phyloP scores from a whole-genome alignment of 1,284 basidiomycete species.

The Naganishia liquefaciens region DNA sequence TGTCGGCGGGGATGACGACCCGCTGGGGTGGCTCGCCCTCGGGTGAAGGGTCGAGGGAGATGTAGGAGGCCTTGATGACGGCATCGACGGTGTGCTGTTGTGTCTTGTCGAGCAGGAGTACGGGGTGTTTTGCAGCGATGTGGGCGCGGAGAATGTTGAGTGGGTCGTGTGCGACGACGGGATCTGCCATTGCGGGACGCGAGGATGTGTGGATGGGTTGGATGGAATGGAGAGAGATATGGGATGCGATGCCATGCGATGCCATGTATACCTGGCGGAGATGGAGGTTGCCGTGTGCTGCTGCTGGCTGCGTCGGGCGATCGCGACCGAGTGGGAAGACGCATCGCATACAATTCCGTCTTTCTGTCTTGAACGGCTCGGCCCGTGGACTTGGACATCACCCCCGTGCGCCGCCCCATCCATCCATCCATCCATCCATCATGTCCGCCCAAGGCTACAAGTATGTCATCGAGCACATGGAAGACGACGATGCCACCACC shows the following conservation, averaged over 20 bases:
- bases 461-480: slow-evolving; percentile 74
- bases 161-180: slow-evolving; percentile 37
- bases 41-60: slow-evolving; percentile 58
- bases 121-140: slow-evolving; percentile 36
- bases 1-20: slow-evolving; percentile 65
- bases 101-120: slow-evolving; percentile 49
- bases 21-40: background rate
- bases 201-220: background rate
- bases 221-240: background rate
- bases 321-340: slow-evolving; percentile 15
- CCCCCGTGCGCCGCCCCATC: background rate
- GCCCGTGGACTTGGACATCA: background rate
- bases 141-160: slow-evolving; percentile 46
- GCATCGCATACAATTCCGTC: no score
- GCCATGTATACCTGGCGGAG: no score
- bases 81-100: slow-evolving; percentile 55
- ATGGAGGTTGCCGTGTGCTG: background rate
- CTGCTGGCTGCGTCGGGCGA: background rate
- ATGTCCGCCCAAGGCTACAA: slow-evolving; percentile 33
- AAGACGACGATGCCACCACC: slow-evolving; percentile 77
- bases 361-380: no score
- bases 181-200: slow-evolving; percentile 4
- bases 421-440: background rate
- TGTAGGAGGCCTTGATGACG: slow-evolving; percentile 65
- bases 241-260: no score